Evolutionary conservation across 2,329 filamentous ascomycete genomes (phyloP).

Genomic region (Aspergillus eucalypticola): DNA sequence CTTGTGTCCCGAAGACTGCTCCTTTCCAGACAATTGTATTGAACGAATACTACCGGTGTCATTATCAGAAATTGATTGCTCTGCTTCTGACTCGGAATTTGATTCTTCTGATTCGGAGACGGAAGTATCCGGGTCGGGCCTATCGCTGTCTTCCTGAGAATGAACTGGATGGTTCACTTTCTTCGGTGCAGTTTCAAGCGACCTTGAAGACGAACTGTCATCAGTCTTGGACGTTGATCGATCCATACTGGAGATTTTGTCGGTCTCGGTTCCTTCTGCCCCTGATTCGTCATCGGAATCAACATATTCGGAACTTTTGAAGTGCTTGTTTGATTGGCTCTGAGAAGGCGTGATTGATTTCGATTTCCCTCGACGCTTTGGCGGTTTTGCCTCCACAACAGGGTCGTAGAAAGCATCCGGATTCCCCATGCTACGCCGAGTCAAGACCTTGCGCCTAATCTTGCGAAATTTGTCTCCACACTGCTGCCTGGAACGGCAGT

Average conservation of each 20-base stretch:
- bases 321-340: neutral
- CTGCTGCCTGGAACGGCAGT: slow-evolving; percentile 40
- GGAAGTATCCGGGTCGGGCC: too few species aligned
- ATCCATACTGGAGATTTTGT: neutral
- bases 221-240: neutral
- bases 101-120: too few species aligned
- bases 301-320: slow-evolving; percentile 12
- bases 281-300: slow-evolving; percentile 12
- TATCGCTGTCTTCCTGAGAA: too few species aligned
- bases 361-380: neutral
- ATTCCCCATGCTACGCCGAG: slow-evolving; percentile 23
- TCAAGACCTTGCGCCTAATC: slow-evolving; percentile 25
- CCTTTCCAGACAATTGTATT: too few species aligned
- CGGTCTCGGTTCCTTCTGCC: neutral
- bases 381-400: slow-evolving; percentile 6
- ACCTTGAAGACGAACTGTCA: neutral
- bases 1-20: too few species aligned
- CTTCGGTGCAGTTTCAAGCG: neutral
- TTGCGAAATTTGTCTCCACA: slow-evolving; percentile 45
- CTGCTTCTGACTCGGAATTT: too few species aligned
- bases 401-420: slow-evolving; percentile 30
- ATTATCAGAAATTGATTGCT: too few species aligned
- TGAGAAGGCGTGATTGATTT: neutral
- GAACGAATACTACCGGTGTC: too few species aligned
- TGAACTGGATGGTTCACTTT: too few species aligned